Base-by-base conservation (phyloP, 768 basidiomycete genomes). In the Hygrocybe punicea region DNA sequence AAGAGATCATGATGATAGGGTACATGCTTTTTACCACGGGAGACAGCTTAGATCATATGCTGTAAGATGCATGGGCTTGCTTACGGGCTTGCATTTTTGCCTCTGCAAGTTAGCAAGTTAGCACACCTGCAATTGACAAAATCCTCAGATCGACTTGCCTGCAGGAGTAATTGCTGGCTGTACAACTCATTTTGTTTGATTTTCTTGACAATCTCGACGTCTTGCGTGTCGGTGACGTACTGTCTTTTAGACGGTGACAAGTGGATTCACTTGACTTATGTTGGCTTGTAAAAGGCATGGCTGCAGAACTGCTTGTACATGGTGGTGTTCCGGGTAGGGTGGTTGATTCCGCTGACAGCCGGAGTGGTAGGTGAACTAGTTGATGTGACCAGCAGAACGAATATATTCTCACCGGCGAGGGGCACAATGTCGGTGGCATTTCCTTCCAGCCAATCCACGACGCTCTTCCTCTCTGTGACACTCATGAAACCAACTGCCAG, bases 1-100 rank as follows among this genome's bases (percentile, higher is more conserved):
- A n/a, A n/a, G n/a, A 96, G 42, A 99, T 94, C 77, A 98, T 89
- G 71, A 98, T 97, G 66, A 99, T 98, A 0, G 96, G 96, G 72
- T 89, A 89, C 65, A 81, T 84, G 65, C 84, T 85, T 61, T 82
- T 86, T 91, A 69, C 7, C 16, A 23, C 8, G 11, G 23, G 23
- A 33, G 9, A 36, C 16, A 21, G 42, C 37, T 45, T 53, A 45
- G 16, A 52, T 11, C 23, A 9, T 9, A 39, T 25, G 33, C 49
- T 11, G 35, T 14, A 54, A 9, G 34, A 14, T n/a, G 16, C 6
- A 47, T 8, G 45, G 6, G 33, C 2, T 10, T 33, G 77, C 86
- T 59, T 66, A 86, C 85, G 83, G 2, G 82, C 81, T 59, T 81
- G 80, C 62, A 84, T 64, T 62, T 87, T 87, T 2, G 81, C 71